Conservation (phyloP, 192 early-diverging fungal genomes). For the Funneliformis mosseae region DNA sequence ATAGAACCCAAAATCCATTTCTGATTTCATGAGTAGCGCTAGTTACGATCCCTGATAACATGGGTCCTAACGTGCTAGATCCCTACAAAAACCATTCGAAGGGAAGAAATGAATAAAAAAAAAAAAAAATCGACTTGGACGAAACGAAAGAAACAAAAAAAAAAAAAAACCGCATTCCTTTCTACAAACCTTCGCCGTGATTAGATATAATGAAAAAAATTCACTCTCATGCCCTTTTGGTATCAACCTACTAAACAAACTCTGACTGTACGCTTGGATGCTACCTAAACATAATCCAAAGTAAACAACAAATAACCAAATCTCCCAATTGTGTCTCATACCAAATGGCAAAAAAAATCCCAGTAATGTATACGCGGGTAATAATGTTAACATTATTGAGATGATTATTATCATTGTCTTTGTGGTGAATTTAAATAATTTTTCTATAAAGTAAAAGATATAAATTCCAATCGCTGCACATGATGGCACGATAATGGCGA, state of each 20-base stretch:
- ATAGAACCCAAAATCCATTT: slow-evolving; percentile 51
- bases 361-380: slow-evolving; percentile 55
- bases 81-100: neutral
- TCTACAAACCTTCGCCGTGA: slow-evolving; percentile 64
- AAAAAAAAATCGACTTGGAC: neutral
- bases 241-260: slow-evolving; percentile 59
- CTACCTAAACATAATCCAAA: slow-evolving; percentile 59
- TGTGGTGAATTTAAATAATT: slow-evolving; percentile 44
- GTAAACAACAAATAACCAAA: slow-evolving; percentile 35
- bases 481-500: slow-evolving; percentile 51
- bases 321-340: slow-evolving; percentile 27
- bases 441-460: slow-evolving; percentile 53
- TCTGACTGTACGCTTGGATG: slow-evolving; percentile 48
- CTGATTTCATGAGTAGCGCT: slow-evolving; percentile 46
- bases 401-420: slow-evolving; percentile 51
- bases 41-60: slow-evolving; percentile 42
- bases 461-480: slow-evolving; percentile 51
- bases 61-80: slow-evolving; percentile 49
- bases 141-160: neutral
- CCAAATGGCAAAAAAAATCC: slow-evolving; percentile 46
- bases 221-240: slow-evolving; percentile 66
- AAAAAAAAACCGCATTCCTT: slow-evolving; percentile 35
- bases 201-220: slow-evolving; percentile 64
- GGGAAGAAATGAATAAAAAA: too few species aligned
- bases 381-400: slow-evolving; percentile 38